Conservation (phyloP, 129 eudicot species). For the Lactuca saligna region DNA sequence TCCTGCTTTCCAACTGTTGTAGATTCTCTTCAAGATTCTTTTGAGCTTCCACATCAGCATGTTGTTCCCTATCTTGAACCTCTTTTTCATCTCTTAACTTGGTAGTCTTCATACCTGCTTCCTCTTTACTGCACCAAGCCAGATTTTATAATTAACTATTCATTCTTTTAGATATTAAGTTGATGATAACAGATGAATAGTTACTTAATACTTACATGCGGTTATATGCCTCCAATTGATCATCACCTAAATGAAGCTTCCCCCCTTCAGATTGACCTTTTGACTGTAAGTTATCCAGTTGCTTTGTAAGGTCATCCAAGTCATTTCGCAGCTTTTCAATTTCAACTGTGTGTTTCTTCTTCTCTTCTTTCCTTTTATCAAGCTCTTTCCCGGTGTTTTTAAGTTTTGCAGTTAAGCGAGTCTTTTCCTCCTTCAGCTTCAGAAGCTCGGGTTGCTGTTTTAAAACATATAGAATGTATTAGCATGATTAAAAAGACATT, state of each 20-base stretch:
- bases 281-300: constrained; percentile 62
- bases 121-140: constrained; percentile 78
- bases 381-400: constrained; percentile 85
- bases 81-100: constrained; percentile 90
- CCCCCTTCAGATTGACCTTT: constrained; percentile 74
- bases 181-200: constrained; percentile 13
- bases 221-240: constrained; percentile 77
- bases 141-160: constrained; percentile 1
- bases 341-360: constrained; percentile 67
- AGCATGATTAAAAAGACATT: neutral
- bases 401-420: constrained; percentile 70
- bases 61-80: constrained; percentile 89
- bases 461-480: constrained; percentile 9
- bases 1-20: constrained; percentile 79
- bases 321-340: constrained; percentile 76
- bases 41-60: constrained; percentile 80
- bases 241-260: constrained; percentile 79
- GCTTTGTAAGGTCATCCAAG: constrained; percentile 62
- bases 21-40: constrained; percentile 88
- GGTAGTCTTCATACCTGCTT: constrained; percentile 91
- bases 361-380: constrained; percentile 81
- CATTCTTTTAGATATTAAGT: neutral
- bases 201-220: constrained; percentile 81
- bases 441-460: constrained; percentile 90
- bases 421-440: constrained; percentile 72